phyloP scores from a whole-genome alignment of 768 basidiomycete species.

The Boletus tylopilopsis region DNA sequence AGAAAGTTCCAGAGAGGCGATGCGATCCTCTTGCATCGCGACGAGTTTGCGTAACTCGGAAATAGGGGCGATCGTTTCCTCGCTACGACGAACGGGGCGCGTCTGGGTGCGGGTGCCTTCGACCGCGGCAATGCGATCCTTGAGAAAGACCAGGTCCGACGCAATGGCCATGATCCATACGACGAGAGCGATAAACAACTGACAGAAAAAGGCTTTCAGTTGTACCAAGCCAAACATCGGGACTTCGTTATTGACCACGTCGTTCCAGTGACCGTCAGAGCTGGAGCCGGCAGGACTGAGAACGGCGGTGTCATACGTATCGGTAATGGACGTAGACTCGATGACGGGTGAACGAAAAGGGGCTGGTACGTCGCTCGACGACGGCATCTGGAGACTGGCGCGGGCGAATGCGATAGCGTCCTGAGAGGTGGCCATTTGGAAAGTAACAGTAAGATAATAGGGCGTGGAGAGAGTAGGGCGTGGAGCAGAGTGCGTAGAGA shows the following conservation, averaged over 20 bases:
- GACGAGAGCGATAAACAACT: constrained; percentile 6
- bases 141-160: constrained; percentile 14
- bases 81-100: too few relatives aligned
- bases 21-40: constrained; percentile 13
- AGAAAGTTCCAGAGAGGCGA: constrained; percentile 6
- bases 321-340: not conserved
- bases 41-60: constrained; percentile 6
- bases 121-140: constrained; percentile 14
- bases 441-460: not conserved
- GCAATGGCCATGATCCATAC: not conserved
- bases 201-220: constrained; percentile 3
- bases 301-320: not conserved
- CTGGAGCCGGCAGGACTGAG: not conserved
- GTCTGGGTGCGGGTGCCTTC: constrained; percentile 9
- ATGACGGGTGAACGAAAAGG: not conserved
- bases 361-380: not conserved
- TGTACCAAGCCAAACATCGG: constrained; percentile 1
- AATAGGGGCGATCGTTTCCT: too few relatives aligned
- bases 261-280: not conserved
- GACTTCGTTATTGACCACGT: not conserved
- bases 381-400: not conserved
- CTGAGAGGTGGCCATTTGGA: constrained; percentile 2
- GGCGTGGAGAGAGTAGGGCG: not conserved
- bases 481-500: not conserved
- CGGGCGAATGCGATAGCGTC: not conserved